phyloP scores from a whole-genome alignment of 2,329 filamentous ascomycete species.

The Fusarium foetens region DNA sequence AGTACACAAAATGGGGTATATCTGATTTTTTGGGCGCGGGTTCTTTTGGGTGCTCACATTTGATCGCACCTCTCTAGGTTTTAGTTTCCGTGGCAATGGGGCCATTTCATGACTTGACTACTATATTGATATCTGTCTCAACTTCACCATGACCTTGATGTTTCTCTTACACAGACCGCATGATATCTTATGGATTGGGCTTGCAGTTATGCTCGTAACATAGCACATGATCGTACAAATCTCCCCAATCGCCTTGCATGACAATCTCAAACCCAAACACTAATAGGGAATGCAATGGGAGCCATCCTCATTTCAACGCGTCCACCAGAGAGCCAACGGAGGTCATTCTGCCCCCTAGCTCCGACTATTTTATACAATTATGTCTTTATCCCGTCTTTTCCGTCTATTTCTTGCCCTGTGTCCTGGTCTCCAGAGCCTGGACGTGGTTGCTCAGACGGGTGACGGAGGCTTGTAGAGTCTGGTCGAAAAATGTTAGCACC shows the following conservation, averaged over 20 bases:
- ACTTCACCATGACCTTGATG: not conserved
- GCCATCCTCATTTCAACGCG: conserved; percentile 20
- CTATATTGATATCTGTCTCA: conserved; percentile 5
- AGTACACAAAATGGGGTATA: conserved; percentile 45
- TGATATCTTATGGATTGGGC: conserved; percentile 3
- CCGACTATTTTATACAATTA: conserved; percentile 37
- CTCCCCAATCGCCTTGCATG: conserved; percentile 1
- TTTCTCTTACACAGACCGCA: not conserved
- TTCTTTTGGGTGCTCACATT: conserved; percentile 44
- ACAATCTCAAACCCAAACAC: conserved; percentile 6
- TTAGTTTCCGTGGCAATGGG: conserved; percentile 45
- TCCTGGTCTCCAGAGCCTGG: conserved; percentile 81
- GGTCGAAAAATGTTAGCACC: conserved; percentile 11
- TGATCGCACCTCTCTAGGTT: conserved; percentile 39
- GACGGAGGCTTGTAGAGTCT: conserved; percentile 90
- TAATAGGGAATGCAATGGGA: conserved; percentile 11
- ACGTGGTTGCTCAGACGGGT: conserved; percentile 88
- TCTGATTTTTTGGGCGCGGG: conserved; percentile 49
- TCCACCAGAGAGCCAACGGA: conserved; percentile 6
- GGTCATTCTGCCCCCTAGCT: conserved; percentile 1
- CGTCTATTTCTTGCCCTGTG: conserved; percentile 78
- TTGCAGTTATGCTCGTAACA: conserved; percentile 23
- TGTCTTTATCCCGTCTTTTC: conserved; percentile 1
- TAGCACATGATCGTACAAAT: conserved; percentile 28
- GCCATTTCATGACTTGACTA: conserved; percentile 40